These are phyloP conservation scores for Lactuca saligna DNA, from an alignment of 129 eudicot genomes.

Conservation along the genomic window DNA sequence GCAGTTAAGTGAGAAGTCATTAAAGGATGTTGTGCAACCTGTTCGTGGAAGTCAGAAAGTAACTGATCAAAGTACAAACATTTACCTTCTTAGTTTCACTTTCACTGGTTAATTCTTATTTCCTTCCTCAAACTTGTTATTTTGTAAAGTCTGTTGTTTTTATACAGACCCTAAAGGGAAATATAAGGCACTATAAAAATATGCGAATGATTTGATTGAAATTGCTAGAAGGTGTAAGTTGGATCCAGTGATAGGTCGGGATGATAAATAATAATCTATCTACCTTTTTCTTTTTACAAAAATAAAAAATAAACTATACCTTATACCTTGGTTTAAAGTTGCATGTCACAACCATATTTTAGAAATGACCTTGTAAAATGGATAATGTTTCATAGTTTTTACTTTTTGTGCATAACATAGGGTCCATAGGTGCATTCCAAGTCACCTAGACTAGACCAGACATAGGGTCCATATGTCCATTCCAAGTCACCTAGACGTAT, in stretches of 20 bases:
- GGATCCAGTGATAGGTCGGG: conserved; percentile 95
- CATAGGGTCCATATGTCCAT: too few species aligned
- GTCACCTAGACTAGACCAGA: too few species aligned
- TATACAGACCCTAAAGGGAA: conserved; percentile 84
- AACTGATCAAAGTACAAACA: conserved; percentile 76
- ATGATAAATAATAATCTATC: too few species aligned
- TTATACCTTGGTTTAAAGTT: too few species aligned
- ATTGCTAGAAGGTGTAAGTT: conserved; percentile 89
- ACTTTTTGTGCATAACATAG: too few species aligned
- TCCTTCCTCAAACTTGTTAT: not conserved
- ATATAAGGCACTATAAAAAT: conserved; percentile 84
- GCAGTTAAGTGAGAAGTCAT: conserved; percentile 65
- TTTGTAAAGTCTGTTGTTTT: not conserved
- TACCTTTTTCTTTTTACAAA: too few species aligned
- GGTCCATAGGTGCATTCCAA: too few species aligned
- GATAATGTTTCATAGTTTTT: too few species aligned
- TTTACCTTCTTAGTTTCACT: not conserved
- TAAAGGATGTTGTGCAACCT: conserved; percentile 82
- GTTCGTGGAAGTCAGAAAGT: conserved; percentile 93
- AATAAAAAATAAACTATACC: too few species aligned
- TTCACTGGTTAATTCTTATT: not conserved
- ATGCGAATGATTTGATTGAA: conserved; percentile 86
- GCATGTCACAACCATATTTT: too few species aligned
- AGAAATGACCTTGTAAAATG: too few species aligned
- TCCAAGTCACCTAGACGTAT: too few species aligned